Conservation (phyloP, 305 asterid species). For the Nicotiana rustica region DNA sequence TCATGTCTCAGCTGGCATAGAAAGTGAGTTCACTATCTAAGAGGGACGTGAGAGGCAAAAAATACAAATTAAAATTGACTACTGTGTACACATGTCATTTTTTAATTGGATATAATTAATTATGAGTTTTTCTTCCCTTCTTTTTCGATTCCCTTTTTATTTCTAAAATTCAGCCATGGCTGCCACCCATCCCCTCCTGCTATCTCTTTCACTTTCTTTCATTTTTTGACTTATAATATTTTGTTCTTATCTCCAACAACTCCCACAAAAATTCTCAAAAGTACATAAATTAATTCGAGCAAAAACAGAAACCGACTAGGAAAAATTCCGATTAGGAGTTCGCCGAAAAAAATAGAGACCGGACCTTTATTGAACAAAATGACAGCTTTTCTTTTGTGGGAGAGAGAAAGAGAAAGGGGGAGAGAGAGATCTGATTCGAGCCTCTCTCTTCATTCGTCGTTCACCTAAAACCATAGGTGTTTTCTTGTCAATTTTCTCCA, state of each 20-base stretch:
- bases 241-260: neutral
- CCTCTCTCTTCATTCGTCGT: slow-evolving; percentile 36
- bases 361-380: neutral
- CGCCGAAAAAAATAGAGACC: neutral
- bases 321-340: neutral
- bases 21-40: neutral
- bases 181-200: neutral
- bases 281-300: neutral
- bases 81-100: neutral
- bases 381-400: neutral
- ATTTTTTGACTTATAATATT: neutral
- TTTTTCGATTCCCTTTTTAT: neutral
- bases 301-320: neutral
- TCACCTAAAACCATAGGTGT: slow-evolving; percentile 39
- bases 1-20: neutral
- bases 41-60: neutral
- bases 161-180: neutral
- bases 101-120: neutral
- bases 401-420: slow-evolving; percentile 30
- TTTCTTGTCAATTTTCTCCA: neutral
- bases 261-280: neutral
- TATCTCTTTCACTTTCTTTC: neutral
- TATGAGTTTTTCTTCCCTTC: neutral
- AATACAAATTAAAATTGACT: neutral
- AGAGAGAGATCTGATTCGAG: neutral